Conservation (phyloP, 2,329 filamentous ascomycete genomes). For the Shiraia sp. region DNA sequence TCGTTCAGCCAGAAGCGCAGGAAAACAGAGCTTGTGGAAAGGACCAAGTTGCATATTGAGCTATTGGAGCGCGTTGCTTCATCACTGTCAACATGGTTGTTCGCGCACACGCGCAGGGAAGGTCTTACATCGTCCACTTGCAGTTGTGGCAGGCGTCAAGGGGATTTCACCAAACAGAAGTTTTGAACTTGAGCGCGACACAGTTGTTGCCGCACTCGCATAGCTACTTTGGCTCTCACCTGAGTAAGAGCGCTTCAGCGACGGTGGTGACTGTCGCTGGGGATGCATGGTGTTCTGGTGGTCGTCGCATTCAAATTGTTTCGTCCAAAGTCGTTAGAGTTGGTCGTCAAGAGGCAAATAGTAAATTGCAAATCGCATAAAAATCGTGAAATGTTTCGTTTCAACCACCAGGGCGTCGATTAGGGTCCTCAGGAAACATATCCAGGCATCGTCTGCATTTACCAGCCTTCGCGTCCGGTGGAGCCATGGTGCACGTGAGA, state of each 20-base stretch:
- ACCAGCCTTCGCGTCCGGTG: constrained; percentile 25
- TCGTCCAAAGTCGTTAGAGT: constrained; percentile 10
- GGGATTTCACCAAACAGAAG: constrained; percentile 57
- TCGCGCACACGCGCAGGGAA: constrained; percentile 6
- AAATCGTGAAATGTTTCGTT: constrained; percentile 20
- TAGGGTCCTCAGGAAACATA: constrained; percentile 35
- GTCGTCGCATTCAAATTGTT: constrained; percentile 22
- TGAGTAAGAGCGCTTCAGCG: constrained; percentile 45
- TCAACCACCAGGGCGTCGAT: constrained; percentile 22
- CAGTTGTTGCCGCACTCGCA: constrained; percentile 36
- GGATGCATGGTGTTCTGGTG: constrained; percentile 34
- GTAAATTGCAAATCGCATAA: constrained; percentile 13
- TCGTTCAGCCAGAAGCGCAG: constrained; percentile 56
- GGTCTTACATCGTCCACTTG: constrained; percentile 43
- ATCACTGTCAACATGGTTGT: constrained; percentile 19
- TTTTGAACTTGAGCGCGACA: constrained; percentile 44
- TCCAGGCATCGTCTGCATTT: constrained; percentile 40
- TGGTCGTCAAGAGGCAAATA: constrained; percentile 13
- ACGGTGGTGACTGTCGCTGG: constrained; percentile 37
- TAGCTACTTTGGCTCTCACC: constrained; percentile 44
- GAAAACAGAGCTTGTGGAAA: constrained; percentile 54
- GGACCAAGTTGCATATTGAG: constrained; percentile 54
- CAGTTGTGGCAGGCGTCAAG: constrained; percentile 44
- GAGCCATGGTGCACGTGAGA: constrained; percentile 38
- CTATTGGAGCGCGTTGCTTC: constrained; percentile 51